These are phyloP conservation scores for Raphanus hybrid DNA, from an alignment of 441 rosid genomes.

Conservation along the genomic window DNA sequence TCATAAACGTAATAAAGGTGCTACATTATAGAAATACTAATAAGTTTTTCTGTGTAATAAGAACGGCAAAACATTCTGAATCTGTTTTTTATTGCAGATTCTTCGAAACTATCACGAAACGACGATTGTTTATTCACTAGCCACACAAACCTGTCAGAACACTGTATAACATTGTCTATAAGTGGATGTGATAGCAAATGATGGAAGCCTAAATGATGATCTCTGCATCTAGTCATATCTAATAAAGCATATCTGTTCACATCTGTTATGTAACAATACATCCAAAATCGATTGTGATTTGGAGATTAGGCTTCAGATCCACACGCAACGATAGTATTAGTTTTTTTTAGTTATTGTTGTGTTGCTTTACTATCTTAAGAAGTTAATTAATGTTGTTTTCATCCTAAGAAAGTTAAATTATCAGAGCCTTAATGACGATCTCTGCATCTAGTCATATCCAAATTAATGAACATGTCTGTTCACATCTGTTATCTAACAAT, in stretches of 20 bases:
- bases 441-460: background rate
- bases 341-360: background rate
- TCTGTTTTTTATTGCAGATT: background rate
- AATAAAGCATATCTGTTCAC: background rate
- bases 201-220: background rate
- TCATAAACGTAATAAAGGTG: constrained; percentile 33
- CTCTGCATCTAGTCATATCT: background rate
- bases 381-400: background rate
- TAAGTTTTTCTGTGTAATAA: background rate
- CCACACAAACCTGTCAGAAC: background rate
- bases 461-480: background rate
- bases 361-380: background rate
- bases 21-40: constrained; percentile 6
- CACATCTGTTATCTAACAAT: background rate
- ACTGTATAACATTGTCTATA: background rate
- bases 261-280: background rate
- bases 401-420: background rate
- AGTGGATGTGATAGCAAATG: background rate
- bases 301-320: background rate
- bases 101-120: no score
- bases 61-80: background rate
- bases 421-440: background rate
- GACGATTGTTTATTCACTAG: background rate
- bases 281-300: background rate
- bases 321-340: background rate